phyloP scores from a whole-genome alignment of 2,329 filamentous ascomycete species.

The Paradendryphiella salina region DNA sequence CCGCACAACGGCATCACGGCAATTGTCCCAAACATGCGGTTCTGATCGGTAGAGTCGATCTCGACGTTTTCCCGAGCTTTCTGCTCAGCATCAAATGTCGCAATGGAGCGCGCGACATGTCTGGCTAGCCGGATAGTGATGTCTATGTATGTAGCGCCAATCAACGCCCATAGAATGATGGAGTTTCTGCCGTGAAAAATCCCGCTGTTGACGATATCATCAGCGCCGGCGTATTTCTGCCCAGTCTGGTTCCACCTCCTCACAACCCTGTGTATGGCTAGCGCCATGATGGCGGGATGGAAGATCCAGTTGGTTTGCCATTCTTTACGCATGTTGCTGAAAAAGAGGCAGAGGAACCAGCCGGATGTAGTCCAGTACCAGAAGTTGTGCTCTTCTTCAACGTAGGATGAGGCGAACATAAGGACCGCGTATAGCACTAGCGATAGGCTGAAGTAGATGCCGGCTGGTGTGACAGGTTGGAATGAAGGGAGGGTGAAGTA shows the following conservation, averaged over 20 bases:
- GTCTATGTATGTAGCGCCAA: slow-evolving; percentile 70
- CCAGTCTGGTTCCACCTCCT: slow-evolving; percentile 95
- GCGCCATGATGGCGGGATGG: slow-evolving; percentile 52
- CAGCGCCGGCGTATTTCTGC: slow-evolving; percentile 89
- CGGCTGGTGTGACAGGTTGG: slow-evolving; percentile 56
- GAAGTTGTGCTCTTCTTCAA: slow-evolving; percentile 97
- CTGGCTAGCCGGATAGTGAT: slow-evolving; percentile 54
- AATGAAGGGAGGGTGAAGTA: slow-evolving; percentile 43
- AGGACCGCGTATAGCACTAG: slow-evolving; percentile 69
- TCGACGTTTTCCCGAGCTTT: slow-evolving; percentile 18
- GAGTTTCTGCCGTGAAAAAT: slow-evolving; percentile 55
- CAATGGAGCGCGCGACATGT: slow-evolving; percentile 36
- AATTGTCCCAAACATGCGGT: slow-evolving; percentile 38
- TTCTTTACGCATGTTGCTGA: slow-evolving; percentile 41
- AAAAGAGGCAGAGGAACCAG: slow-evolving; percentile 62
- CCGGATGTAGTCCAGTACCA: slow-evolving; percentile 89
- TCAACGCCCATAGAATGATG: slow-evolving; percentile 70
- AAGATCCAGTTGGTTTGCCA: slow-evolving; percentile 33
- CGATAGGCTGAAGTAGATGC: slow-evolving; percentile 44
- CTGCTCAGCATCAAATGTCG: slow-evolving; percentile 24
- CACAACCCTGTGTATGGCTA: slow-evolving; percentile 66
- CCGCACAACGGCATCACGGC: slow-evolving; percentile 50
- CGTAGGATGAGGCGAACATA: slow-evolving; percentile 98
- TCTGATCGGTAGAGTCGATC: slow-evolving; percentile 30
- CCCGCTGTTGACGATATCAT: slow-evolving; percentile 75